Evolutionary conservation across 2,329 filamentous ascomycete species (phyloP).

Genomic region (Cercospora sesami): DNA sequence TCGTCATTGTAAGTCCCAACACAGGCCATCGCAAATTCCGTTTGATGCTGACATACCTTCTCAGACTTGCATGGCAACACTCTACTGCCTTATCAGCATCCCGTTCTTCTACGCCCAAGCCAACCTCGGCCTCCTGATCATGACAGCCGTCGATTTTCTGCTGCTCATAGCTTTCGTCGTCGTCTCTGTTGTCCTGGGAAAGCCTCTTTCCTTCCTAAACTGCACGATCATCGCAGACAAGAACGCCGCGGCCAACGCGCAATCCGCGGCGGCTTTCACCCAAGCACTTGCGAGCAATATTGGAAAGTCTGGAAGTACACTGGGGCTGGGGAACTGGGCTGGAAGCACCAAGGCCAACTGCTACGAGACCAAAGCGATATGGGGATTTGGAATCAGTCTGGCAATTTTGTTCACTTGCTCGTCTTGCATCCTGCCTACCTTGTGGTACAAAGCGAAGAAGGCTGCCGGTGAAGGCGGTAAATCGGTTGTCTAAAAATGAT

Average conservation of each 20-base stretch:
- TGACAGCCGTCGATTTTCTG: slow-evolving; percentile 65
- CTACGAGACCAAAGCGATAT: slow-evolving; percentile 81
- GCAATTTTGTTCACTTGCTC: slow-evolving; percentile 55
- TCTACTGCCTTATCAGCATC: slow-evolving; percentile 70
- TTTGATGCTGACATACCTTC: background rate
- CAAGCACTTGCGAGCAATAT: slow-evolving; percentile 55
- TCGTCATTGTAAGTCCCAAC: slow-evolving; percentile 67
- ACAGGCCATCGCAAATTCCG: background rate
- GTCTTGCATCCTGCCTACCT: slow-evolving; percentile 47
- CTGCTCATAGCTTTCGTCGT: slow-evolving; percentile 77
- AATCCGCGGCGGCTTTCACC: slow-evolving; percentile 56
- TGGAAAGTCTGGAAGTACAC: slow-evolving; percentile 50
- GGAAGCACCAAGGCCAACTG: slow-evolving; percentile 67
- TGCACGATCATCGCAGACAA: slow-evolving; percentile 61
- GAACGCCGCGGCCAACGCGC: slow-evolving; percentile 46
- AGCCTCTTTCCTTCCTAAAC: slow-evolving; percentile 74
- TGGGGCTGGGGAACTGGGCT: slow-evolving; percentile 57
- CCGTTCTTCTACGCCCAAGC: slow-evolving; percentile 81
- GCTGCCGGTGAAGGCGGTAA: slow-evolving; percentile 29
- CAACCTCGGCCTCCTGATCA: slow-evolving; percentile 70
- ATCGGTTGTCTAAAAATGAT: slow-evolving; percentile 16
- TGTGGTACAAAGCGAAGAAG: slow-evolving; percentile 54
- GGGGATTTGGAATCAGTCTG: slow-evolving; percentile 79
- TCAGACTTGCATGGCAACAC: slow-evolving; percentile 72
- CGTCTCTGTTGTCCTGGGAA: slow-evolving; percentile 73